These are phyloP conservation scores for Pelargonium nanum DNA, from an alignment of 345 rosid species.

Conservation along the genomic window DNA sequence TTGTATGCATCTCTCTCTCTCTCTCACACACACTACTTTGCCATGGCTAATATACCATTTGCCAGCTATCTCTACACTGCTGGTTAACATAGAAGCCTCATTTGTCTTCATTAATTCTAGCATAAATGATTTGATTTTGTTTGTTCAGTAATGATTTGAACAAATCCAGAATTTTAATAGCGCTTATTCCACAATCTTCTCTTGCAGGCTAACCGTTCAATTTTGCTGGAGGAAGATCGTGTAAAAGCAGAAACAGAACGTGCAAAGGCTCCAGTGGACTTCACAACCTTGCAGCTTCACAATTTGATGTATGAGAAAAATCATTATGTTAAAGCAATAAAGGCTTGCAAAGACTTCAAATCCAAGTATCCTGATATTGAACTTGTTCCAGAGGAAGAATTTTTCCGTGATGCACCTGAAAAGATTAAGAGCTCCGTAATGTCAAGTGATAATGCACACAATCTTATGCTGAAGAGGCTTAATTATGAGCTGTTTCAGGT, in stretches of 20 bases:
- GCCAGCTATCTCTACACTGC: background rate
- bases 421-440: constrained; percentile 42
- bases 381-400: constrained; percentile 75
- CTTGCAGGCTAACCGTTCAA: constrained; percentile 57
- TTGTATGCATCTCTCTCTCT: background rate
- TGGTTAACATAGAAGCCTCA: background rate
- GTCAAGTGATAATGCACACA: constrained; percentile 50
- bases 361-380: constrained; percentile 75
- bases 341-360: constrained; percentile 70
- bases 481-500: constrained; percentile 90
- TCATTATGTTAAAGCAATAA: constrained; percentile 74
- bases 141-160: too few relatives aligned
- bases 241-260: constrained; percentile 61
- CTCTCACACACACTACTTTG: background rate
- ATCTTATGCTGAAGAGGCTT: constrained; percentile 79
- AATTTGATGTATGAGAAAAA: constrained; percentile 91
- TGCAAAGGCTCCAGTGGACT: constrained; percentile 69
- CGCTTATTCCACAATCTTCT: background rate
- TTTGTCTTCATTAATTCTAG: background rate
- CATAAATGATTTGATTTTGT: background rate
- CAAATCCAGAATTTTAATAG: background rate
- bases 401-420: constrained; percentile 58
- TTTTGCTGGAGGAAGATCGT: constrained; percentile 66
- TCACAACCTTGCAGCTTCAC: constrained; percentile 68
- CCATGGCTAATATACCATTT: background rate